Conservation (phyloP, 192 early-diverging fungal genomes). For the Backusella parvicylindrica region DNA sequence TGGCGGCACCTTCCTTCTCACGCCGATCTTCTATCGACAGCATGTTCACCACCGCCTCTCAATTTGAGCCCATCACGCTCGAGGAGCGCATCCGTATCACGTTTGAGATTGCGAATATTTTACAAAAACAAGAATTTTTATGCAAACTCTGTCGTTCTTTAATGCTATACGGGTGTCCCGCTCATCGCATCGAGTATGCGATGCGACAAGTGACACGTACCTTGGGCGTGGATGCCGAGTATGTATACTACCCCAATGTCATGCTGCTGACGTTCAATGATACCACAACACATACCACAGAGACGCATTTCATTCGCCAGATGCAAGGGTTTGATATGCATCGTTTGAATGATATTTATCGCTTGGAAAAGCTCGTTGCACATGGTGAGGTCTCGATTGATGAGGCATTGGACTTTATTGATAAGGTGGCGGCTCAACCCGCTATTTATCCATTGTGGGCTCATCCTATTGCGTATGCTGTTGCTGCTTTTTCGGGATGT, state of each 20-base stretch:
- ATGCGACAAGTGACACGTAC: slow-evolving; percentile 55
- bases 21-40: slow-evolving; percentile 24
- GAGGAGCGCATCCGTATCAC: slow-evolving; percentile 50
- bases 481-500: slow-evolving; percentile 54
- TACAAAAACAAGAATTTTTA: slow-evolving; percentile 65
- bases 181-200: slow-evolving; percentile 66
- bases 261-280: slow-evolving; percentile 72
- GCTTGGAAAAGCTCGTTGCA: slow-evolving; percentile 57
- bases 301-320: slow-evolving; percentile 65
- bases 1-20: slow-evolving; percentile 1
- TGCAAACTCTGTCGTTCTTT: slow-evolving; percentile 56
- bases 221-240: slow-evolving; percentile 60
- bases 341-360: slow-evolving; percentile 59
- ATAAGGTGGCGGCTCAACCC: slow-evolving; percentile 50
- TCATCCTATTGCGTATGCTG: slow-evolving; percentile 48
- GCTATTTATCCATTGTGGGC: slow-evolving; percentile 56
- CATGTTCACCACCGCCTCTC: slow-evolving; percentile 26
- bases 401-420: slow-evolving; percentile 59
- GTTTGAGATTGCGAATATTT: slow-evolving; percentile 60
- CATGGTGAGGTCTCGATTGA: slow-evolving; percentile 58
- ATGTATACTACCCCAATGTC: slow-evolving; percentile 64
- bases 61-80: slow-evolving; percentile 29
- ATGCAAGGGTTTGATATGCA: slow-evolving; percentile 65
- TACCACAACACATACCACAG: slow-evolving; percentile 63
- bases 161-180: slow-evolving; percentile 68